A percentile compares a stretch with the other conserved stretches of the same genome.
phyloP scores from a whole-genome alignment of 345 rosid genomes.

The Isatis tinctoria region DNA sequence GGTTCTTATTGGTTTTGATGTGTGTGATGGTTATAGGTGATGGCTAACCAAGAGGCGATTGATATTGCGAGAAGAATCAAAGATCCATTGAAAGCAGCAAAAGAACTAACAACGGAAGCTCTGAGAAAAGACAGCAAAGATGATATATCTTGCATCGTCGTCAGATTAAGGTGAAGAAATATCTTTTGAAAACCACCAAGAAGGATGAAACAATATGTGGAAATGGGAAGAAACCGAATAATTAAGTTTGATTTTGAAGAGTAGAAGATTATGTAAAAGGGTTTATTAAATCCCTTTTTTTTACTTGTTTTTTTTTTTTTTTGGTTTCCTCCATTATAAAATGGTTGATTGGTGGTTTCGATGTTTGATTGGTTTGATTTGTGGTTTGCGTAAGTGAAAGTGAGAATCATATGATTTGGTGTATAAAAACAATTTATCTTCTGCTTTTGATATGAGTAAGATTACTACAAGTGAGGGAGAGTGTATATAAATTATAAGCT shows the following conservation, averaged over 20 bases:
- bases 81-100: slow-evolving; percentile 77
- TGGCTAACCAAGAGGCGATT: slow-evolving; percentile 75
- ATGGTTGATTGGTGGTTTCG: slow-evolving; percentile 14
- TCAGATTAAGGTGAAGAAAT: slow-evolving; percentile 52
- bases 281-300: not conserved
- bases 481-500: slow-evolving; percentile 3
- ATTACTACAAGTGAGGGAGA: not conserved
- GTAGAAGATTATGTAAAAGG: slow-evolving; percentile 11
- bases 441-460: slow-evolving; percentile 6
- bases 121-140: slow-evolving; percentile 64
- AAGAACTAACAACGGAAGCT: slow-evolving; percentile 62
- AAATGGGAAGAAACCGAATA: not conserved
- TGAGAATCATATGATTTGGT: slow-evolving; percentile 21
- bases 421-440: slow-evolving; percentile 19
- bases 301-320: not conserved
- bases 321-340: slow-evolving; percentile 1
- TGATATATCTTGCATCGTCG: slow-evolving; percentile 72
- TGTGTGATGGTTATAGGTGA: slow-evolving; percentile 38
- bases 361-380: slow-evolving; percentile 28
- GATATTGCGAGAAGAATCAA: slow-evolving; percentile 60
- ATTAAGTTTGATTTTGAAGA: slow-evolving; percentile 13
- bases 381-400: slow-evolving; percentile 21
- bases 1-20: not conserved
- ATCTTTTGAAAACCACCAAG: not conserved
- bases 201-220: not conserved